These are phyloP conservation scores for Rhizopogon salebrosus DNA, from an alignment of 768 basidiomycete species.

Conservation along the genomic window DNA sequence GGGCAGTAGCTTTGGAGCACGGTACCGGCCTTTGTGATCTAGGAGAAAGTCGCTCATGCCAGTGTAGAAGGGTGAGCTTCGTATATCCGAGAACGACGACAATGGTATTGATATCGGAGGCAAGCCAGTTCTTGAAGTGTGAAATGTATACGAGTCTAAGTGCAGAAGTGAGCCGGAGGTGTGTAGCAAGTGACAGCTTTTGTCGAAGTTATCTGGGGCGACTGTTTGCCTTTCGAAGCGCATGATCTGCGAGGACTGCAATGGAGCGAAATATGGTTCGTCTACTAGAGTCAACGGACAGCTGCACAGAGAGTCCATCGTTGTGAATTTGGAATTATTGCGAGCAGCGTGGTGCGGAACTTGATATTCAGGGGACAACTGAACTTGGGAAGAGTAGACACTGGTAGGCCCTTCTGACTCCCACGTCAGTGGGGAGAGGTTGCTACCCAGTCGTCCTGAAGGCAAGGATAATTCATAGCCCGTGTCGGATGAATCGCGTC, in stretches of 20 bases:
- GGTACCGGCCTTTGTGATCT: slow-evolving; percentile 8
- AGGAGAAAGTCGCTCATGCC: neutral
- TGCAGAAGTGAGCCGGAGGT: slow-evolving; percentile 1
- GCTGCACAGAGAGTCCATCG: slow-evolving; percentile 3
- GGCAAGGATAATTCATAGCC: slow-evolving; percentile 23
- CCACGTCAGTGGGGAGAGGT: slow-evolving; percentile 18
- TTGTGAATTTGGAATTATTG: slow-evolving; percentile 6
- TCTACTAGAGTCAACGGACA: slow-evolving; percentile 20
- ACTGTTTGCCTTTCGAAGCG: slow-evolving; percentile 12
- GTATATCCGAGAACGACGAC: neutral
- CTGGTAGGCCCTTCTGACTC: slow-evolving; percentile 16
- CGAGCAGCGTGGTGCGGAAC: slow-evolving; percentile 11
- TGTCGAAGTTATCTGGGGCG: neutral
- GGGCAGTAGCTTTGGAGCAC: slow-evolving; percentile 7
- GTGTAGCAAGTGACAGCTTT: slow-evolving; percentile 17
- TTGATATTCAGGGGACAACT: slow-evolving; percentile 12
- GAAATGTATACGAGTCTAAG: neutral
- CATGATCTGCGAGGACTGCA: slow-evolving; percentile 19
- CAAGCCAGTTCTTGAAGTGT: neutral
- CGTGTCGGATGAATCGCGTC: slow-evolving; percentile 7
- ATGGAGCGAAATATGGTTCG: slow-evolving; percentile 23
- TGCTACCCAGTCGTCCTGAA: slow-evolving; percentile 26
- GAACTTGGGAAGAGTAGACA: slow-evolving; percentile 5
- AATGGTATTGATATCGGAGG: no score
- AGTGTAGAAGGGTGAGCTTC: neutral